Conservation (phyloP, 371 early-diverging fungal genomes). For the Rhizoclosmatium hyalinum region DNA sequence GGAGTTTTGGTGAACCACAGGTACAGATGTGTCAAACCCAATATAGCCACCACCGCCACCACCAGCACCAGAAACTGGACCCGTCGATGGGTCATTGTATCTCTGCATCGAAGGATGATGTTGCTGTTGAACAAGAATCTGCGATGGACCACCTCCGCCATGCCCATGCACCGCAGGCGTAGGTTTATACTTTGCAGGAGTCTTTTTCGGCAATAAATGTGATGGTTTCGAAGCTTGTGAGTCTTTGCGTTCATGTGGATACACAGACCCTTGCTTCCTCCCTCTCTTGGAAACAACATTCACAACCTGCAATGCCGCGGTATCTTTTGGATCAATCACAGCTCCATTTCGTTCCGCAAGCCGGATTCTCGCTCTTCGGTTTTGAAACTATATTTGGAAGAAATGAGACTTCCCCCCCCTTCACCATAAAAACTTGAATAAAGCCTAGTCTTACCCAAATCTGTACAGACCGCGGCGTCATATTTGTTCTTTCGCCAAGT, state of each 20-base stretch:
- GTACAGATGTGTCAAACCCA: neutral
- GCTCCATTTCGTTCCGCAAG: constrained; percentile 19
- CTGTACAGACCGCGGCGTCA: constrained; percentile 21
- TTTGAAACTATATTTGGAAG: constrained; percentile 18
- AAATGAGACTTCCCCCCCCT: neutral
- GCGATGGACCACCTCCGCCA: neutral
- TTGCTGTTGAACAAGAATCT: too few species aligned
- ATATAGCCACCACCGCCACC: too few species aligned
- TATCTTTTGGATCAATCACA: constrained; percentile 15
- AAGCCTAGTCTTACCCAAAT: constrained; percentile 19
- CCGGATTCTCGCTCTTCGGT: constrained; percentile 22
- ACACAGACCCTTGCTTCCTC: constrained; percentile 12
- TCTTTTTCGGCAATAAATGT: neutral
- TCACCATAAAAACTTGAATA: neutral
- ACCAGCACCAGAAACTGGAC: too few species aligned
- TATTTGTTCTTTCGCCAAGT: constrained; percentile 1
- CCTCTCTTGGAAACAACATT: constrained; percentile 18
- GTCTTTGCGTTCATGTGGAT: constrained; percentile 2
- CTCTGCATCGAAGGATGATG: too few species aligned
- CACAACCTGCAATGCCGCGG: constrained; percentile 12
- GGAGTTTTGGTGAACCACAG: neutral
- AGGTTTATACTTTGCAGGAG: constrained; percentile 22
- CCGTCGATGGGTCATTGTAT: too few species aligned
- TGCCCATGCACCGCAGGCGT: neutral
- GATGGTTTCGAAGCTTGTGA: neutral